Conservation (phyloP, 352 stramenopile genomes). For the Phytophthora lateralis region DNA sequence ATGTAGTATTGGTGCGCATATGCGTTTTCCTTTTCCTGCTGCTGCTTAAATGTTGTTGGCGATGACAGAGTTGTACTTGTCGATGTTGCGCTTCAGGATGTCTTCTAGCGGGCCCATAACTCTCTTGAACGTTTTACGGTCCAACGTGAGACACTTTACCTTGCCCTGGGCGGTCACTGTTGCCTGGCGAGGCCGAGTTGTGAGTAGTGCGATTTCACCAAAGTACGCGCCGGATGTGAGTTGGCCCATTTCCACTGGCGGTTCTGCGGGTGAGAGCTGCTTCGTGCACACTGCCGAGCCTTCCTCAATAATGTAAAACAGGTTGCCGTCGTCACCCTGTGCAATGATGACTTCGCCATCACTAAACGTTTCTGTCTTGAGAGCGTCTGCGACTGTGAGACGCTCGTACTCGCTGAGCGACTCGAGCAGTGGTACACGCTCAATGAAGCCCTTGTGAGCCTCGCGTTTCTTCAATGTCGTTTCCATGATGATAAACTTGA, state of each 20-base stretch:
- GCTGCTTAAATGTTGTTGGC: conserved; percentile 88
- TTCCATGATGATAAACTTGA: conserved; percentile 93
- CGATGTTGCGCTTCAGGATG: conserved; percentile 91
- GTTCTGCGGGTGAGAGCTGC: conserved; percentile 73
- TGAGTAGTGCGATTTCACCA: conserved; percentile 95
- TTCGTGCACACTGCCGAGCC: conserved; percentile 82
- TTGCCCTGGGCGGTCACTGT: conserved; percentile 86
- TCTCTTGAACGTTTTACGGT: conserved; percentile 93
- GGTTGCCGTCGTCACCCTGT: conserved; percentile 88
- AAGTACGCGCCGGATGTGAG: conserved; percentile 95
- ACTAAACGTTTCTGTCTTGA: conserved; percentile 82
- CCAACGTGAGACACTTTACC: conserved; percentile 90
- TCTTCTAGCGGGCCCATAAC: conserved; percentile 91
- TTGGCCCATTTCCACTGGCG: conserved; percentile 85
- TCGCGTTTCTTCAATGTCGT: conserved; percentile 91
- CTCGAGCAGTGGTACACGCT: conserved; percentile 90
- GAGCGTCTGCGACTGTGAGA: conserved; percentile 86
- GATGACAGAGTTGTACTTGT: conserved; percentile 91
- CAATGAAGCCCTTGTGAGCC: conserved; percentile 88
- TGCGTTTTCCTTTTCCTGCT: conserved; percentile 20
- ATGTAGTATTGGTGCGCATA: conserved; percentile 34
- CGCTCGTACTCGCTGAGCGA: conserved; percentile 91
- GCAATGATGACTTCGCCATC: conserved; percentile 92
- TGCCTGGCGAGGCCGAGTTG: conserved; percentile 91
- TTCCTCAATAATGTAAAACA: conserved; percentile 93